These are phyloP conservation scores for Metschnikowia continentalis DNA, from an alignment of 805 yeast species.

Conservation along the genomic window DNA sequence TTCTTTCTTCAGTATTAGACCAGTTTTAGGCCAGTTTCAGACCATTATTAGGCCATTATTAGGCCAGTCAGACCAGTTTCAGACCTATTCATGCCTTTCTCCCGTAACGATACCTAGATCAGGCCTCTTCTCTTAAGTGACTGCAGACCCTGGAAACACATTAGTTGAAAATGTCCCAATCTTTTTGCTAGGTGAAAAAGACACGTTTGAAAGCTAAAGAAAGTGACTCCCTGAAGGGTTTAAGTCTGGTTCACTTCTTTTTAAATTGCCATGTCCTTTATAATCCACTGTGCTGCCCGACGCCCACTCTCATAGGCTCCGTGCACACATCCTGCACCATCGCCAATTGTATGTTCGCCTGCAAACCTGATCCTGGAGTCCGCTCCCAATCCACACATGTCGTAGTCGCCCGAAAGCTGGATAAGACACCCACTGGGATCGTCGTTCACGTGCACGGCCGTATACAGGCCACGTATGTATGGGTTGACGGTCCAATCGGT, in stretches of 20 bases:
- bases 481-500: constrained; percentile 82
- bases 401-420: constrained; percentile 49
- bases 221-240: too few species aligned
- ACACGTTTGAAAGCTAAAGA: background rate
- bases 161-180: too few species aligned
- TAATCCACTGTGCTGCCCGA: constrained; percentile 47
- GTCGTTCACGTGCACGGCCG: constrained; percentile 65
- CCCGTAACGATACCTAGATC: too few species aligned
- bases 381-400: constrained; percentile 39
- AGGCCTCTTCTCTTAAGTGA: too few species aligned
- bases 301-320: constrained; percentile 82
- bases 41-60: too few species aligned
- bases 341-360: constrained; percentile 83
- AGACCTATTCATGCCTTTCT: too few species aligned
- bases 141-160: too few species aligned
- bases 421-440: constrained; percentile 61
- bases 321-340: constrained; percentile 89
- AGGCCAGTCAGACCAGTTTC: too few species aligned
- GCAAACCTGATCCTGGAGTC: constrained; percentile 67
- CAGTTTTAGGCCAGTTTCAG: too few species aligned
- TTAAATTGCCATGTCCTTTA: constrained; percentile 1
- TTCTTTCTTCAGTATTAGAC: too few species aligned
- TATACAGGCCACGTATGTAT: constrained; percentile 75
- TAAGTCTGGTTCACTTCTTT: too few species aligned
- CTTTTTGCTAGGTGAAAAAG: too few species aligned